Base-by-base conservation (phyloP, 306 rosid genomes). In the Ormosia emarginata region DNA sequence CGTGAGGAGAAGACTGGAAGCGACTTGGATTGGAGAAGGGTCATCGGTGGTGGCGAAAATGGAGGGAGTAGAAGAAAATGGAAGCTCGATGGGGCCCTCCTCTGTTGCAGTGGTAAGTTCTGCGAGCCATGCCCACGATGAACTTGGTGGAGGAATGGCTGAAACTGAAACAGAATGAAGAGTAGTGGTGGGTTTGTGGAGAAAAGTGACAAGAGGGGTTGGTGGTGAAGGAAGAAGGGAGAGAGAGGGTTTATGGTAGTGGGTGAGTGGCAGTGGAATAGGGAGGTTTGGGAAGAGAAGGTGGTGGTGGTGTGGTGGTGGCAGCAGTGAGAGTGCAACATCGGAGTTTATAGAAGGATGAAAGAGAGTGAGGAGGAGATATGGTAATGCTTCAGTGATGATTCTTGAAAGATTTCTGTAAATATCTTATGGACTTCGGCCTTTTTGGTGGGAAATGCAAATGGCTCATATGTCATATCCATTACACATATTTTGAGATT, bases 1-100 rank as follows among this genome's bases (percentile, higher is more conserved):
- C 0, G 99, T 92, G 80, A 95, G 98, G 49, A 95, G 97, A 80
- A 95, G 80, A 71, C 97, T 95, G 82, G 98, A 81, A 57, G 99
- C 96, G 2, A 92, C 80, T 81, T 95, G 99, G 57, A 95, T 80
- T 4, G 88, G 24, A 77, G 99, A 87, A 75, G 99, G 97, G 65
- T 93, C 91, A 40, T 95, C 98, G 3, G 82, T 40, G 83, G 91
- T 79, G 29, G 94, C 89, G 68, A 95, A 89, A 71, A 95, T 71
- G 63, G 99, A 88, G 68, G 91, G 86, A 37, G 89, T n/a, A 4
- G 92, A 74, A 47, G 86, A 52, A 2, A 65, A 56, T 10, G 93
- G 88, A 40, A 95, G 88, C 53, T 95, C 91, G 1, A 93, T 24
- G 75, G 98, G 98, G 4, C 98, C 99, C 18, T 86, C 88, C 9